Conservation (phyloP, 176 grass and related monocot species). For the Alopecurus myosuroides region DNA sequence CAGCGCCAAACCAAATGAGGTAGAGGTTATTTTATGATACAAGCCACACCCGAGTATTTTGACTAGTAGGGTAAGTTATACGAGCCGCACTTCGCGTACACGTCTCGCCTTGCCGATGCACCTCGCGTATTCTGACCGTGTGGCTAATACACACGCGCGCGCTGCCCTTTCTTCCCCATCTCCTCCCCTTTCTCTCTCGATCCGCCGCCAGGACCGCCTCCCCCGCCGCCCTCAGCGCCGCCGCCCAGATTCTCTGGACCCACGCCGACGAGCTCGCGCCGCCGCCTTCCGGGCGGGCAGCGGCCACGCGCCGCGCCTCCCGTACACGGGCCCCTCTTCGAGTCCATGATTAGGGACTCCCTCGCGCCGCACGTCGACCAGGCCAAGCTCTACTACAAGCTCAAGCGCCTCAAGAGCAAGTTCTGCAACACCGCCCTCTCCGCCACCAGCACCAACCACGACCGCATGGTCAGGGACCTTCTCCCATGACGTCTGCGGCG, state of each 20-base stretch:
- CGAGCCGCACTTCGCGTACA: too few species aligned
- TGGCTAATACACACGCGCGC: too few species aligned
- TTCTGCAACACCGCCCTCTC: constrained; percentile 27
- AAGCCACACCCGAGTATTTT: too few species aligned
- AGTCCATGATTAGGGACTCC: constrained; percentile 36
- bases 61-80: too few species aligned
- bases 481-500: constrained; percentile 45
- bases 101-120: too few species aligned
- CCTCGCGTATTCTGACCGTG: too few species aligned
- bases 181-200: too few species aligned
- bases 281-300: constrained; percentile 37
- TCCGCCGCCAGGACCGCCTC: background rate
- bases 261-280: constrained; percentile 57
- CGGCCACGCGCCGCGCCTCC: constrained; percentile 43
- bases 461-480: constrained; percentile 48
- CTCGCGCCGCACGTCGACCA: constrained; percentile 45
- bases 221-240: background rate
- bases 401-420: constrained; percentile 90
- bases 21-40: too few species aligned
- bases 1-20: too few species aligned
- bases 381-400: constrained; percentile 79
- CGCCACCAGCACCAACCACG: constrained; percentile 34
- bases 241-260: constrained; percentile 53
- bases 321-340: constrained; percentile 44
- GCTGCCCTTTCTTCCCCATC: too few species aligned